phyloP scores from a whole-genome alignment of 2,329 filamentous ascomycete genomes.

The Hyphodiscus sp. region DNA sequence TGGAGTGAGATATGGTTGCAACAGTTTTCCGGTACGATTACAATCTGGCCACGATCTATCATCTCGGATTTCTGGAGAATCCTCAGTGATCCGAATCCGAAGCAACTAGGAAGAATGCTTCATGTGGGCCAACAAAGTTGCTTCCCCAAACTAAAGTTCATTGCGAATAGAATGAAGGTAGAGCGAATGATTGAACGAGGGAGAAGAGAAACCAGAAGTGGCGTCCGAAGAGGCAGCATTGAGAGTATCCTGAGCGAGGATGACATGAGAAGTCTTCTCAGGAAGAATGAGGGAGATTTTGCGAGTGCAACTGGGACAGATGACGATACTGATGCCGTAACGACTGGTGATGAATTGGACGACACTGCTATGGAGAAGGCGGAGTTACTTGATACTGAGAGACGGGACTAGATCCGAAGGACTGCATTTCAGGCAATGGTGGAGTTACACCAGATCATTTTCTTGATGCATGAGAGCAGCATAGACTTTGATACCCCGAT shows the following conservation, averaged over 20 bases:
- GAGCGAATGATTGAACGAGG: constrained; percentile 64
- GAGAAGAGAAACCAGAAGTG: constrained; percentile 45
- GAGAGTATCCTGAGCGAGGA: constrained; percentile 57
- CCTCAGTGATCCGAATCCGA: constrained; percentile 71
- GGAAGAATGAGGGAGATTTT: constrained; percentile 23
- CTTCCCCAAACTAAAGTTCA: constrained; percentile 88
- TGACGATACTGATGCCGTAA: constrained; percentile 19
- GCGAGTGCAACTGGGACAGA: constrained; percentile 31
- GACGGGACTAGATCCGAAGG: background rate
- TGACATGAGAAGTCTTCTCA: constrained; percentile 45
- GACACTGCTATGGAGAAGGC: constrained; percentile 5
- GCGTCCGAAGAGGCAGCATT: constrained; percentile 44
- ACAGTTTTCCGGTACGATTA: constrained; percentile 88
- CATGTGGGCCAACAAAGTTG: constrained; percentile 82
- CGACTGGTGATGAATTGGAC: constrained; percentile 19
- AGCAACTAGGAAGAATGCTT: constrained; percentile 79
- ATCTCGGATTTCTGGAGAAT: constrained; percentile 80
- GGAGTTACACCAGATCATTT: background rate
- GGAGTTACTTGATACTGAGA: constrained; percentile 2
- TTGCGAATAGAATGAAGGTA: constrained; percentile 78
- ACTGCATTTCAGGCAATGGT: background rate
- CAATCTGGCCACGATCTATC: constrained; percentile 84
- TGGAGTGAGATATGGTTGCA: constrained; percentile 98
- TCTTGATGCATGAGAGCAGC: background rate
- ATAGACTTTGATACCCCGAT: background rate